Conservation (phyloP, 495 filamentous ascomycete genomes). For the Aspergillus bertholletiae region DNA sequence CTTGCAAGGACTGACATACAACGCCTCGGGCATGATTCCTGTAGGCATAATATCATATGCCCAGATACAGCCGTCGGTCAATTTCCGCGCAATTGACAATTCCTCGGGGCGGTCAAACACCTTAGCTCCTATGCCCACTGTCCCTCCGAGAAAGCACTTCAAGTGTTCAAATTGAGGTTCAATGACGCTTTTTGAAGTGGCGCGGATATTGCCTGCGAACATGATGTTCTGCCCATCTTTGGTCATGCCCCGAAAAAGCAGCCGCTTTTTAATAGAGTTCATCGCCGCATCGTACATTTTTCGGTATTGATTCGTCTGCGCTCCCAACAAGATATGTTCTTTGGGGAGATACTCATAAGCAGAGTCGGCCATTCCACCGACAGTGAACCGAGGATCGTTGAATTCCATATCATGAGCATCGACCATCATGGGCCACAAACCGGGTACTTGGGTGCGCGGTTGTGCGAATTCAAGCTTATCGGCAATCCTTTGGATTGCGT, state of each 20-base stretch:
- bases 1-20: conserved; percentile 51
- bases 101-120: conserved; percentile 55
- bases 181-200: conserved; percentile 16
- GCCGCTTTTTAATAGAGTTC: conserved; percentile 65
- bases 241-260: conserved; percentile 81
- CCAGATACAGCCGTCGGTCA: conserved; percentile 59
- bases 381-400: conserved; percentile 55
- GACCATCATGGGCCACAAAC: conserved; percentile 78
- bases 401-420: conserved; percentile 56
- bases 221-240: conserved; percentile 73
- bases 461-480: conserved; percentile 76
- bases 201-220: conserved; percentile 58
- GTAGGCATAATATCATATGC: conserved; percentile 54
- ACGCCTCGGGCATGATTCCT: conserved; percentile 60
- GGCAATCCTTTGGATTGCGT: conserved; percentile 86
- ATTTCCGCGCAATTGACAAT: conserved; percentile 49
- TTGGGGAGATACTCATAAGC: conserved; percentile 98
- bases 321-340: conserved; percentile 70
- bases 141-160: conserved; percentile 60
- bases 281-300: conserved; percentile 73
- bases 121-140: conserved; percentile 57
- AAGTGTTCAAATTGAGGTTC: conserved; percentile 53
- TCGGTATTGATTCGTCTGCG: conserved; percentile 69
- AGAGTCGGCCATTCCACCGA: conserved; percentile 88
- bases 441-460: conserved; percentile 62